These are phyloP conservation scores for Bertia moriformis DNA, from an alignment of 2,329 filamentous ascomycete genomes.

Conservation along the genomic window DNA sequence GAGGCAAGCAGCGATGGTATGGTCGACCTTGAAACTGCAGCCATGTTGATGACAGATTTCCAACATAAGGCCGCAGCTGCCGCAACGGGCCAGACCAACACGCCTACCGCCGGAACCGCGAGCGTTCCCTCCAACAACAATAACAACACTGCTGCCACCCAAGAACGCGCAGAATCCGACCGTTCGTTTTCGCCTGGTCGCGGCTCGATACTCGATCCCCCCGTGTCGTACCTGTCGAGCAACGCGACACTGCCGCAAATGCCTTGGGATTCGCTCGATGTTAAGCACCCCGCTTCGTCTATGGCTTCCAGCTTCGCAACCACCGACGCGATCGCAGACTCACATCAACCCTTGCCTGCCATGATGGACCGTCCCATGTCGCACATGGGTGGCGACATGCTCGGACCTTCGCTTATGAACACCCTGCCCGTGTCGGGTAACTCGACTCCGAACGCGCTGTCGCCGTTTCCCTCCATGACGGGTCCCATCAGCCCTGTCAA, in stretches of 20 bases:
- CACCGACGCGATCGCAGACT: background rate
- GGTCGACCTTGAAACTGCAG: conserved; percentile 63
- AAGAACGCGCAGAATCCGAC: background rate
- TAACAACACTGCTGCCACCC: too few species aligned
- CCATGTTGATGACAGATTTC: conserved; percentile 70
- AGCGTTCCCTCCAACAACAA: conserved; percentile 18
- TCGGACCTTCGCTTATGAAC: conserved; percentile 41
- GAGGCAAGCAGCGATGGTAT: conserved; percentile 58
- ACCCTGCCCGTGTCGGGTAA: conserved; percentile 46
- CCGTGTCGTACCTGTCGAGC: background rate
- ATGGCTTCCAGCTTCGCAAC: background rate
- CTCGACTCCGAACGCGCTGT: conserved; percentile 52
- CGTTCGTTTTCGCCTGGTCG: background rate
- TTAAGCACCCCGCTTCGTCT: background rate
- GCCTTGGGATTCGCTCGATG: background rate
- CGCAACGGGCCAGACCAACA: conserved; percentile 21
- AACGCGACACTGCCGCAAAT: conserved; percentile 1
- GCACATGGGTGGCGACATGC: conserved; percentile 31
- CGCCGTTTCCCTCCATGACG: conserved; percentile 52
- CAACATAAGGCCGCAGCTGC: conserved; percentile 61
- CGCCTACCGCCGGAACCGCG: too few species aligned
- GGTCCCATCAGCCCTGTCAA: conserved; percentile 51
- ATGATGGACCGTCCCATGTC: conserved; percentile 46
- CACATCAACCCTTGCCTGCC: conserved; percentile 23
- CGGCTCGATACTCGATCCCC: background rate